These are phyloP conservation scores for Lentinula sp. DNA, from an alignment of 768 basidiomycete species.

Conservation along the genomic window DNA sequence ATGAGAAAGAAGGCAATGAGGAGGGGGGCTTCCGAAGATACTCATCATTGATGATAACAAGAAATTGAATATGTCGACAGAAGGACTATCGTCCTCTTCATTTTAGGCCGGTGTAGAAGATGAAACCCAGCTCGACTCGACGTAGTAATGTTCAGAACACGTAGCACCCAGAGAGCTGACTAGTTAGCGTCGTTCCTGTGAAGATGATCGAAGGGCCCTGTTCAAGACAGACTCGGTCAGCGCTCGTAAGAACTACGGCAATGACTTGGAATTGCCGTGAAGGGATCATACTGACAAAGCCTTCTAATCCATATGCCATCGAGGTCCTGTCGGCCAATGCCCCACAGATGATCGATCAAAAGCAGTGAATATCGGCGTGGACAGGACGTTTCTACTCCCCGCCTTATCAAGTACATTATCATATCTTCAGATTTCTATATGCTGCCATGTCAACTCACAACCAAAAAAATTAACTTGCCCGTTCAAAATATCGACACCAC, in stretches of 20 bases:
- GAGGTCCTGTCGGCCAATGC: constrained; percentile 1
- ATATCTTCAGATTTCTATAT: too few species aligned
- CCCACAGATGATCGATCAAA: constrained; percentile 1
- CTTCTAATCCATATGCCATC: constrained; percentile 9
- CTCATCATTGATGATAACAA: too few species aligned
- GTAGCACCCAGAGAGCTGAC: background rate
- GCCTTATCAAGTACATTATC: constrained; percentile 1
- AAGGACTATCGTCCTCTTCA: too few species aligned
- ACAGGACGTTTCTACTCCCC: constrained; percentile 10
- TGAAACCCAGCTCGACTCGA: background rate
- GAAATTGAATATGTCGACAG: too few species aligned
- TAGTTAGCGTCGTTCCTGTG: background rate
- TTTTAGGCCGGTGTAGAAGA: too few species aligned
- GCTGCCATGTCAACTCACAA: too few species aligned
- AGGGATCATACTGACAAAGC: constrained; percentile 2
- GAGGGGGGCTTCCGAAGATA: too few species aligned
- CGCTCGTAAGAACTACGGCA: background rate
- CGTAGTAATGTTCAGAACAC: background rate
- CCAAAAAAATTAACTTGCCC: constrained; percentile 2
- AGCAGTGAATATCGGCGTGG: constrained; percentile 5
- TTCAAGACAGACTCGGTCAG: background rate
- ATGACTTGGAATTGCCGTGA: background rate
- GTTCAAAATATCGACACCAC: constrained; percentile 11
- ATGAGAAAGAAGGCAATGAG: too few species aligned
- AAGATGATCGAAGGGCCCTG: constrained; percentile 5